Base-by-base conservation (phyloP, 208 protist genomes). In the Leishmania amazonensis region DNA sequence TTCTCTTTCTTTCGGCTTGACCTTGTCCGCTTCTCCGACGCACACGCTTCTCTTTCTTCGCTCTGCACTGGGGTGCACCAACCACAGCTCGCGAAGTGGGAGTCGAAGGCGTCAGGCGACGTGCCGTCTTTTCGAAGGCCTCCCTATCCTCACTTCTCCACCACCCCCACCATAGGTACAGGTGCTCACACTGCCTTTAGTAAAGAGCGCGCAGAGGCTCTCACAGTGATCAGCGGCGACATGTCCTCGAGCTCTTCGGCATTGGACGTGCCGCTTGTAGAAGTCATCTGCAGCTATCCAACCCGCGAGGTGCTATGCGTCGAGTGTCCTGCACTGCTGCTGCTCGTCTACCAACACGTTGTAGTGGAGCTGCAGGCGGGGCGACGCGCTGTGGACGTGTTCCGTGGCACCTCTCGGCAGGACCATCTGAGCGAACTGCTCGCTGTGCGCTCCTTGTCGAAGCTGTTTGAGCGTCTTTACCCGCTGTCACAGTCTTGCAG, bases 321-420 rank as follows among this genome's bases (percentile, higher is more conserved):
- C 19, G 85, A 92, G 60, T 96, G 93, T 67, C 95, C 93, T n/a
- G 92, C 95, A 21, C 81, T 96, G 35, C 79, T 82, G 31, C 75
- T 90, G 51, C 75, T 92, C 9, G 79, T 95, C 8, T 96, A 92
- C 75, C 89, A 95, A 75, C 91, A 95, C 80, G 79, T 96, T 28
- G 84, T 93, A 21, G 85, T 88, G 0, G 86, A 83, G 17, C 74
- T 93, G 24, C 75, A 83, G 75, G 62, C 73, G 0, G 88, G 84
- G 38, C 79, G 78, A 67, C 81, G 75, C 19, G 38, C 89, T 17
- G 38, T 47, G 54, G 94, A 97, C 83, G 85, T 88, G 35, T 84
- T 94, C 35, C 42, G 78, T 49, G 64, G 80, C 47, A 80, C 77
- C 9, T 62, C 78, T 19, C 85, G 85, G 9, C 78, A 90, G 53